These are phyloP conservation scores for Beauveria bassiana DNA, from an alignment of 2,329 filamentous ascomycete species.

Conservation along the genomic window DNA sequence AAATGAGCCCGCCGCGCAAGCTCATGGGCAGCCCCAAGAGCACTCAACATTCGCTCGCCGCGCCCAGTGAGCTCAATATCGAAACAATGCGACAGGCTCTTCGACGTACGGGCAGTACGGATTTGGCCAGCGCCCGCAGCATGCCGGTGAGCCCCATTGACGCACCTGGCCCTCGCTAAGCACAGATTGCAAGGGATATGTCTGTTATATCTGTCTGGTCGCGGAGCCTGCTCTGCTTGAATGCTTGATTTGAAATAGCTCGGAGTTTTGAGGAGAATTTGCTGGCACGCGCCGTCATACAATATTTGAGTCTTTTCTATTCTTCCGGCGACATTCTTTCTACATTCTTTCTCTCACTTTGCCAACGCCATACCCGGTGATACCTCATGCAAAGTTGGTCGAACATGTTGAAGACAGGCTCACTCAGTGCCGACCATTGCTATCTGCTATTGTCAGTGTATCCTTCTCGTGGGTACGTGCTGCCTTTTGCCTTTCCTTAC, in stretches of 20 bases:
- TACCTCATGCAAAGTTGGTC: neutral
- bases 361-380: neutral
- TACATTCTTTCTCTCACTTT: neutral
- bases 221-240: neutral
- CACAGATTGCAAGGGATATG: neutral
- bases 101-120: constrained; percentile 75
- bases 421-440: neutral
- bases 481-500: neutral
- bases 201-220: neutral
- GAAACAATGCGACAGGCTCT: constrained; percentile 92
- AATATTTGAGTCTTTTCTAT: neutral
- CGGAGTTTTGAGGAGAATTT: constrained; percentile 2
- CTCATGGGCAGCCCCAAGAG: constrained; percentile 57
- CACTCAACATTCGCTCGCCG: constrained; percentile 39
- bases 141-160: constrained; percentile 52
- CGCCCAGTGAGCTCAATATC: constrained; percentile 64
- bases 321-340: neutral
- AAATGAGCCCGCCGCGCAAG: constrained; percentile 56
- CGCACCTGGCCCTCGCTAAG: constrained; percentile 22
- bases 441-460: neutral
- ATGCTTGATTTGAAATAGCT: constrained; percentile 1
- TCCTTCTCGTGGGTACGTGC: neutral
- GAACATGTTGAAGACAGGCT: neutral
- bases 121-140: constrained; percentile 54
- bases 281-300: neutral